phyloP scores from a whole-genome alignment of 2,329 filamentous ascomycete species.

The Tolypocladium ophioglossoides region DNA sequence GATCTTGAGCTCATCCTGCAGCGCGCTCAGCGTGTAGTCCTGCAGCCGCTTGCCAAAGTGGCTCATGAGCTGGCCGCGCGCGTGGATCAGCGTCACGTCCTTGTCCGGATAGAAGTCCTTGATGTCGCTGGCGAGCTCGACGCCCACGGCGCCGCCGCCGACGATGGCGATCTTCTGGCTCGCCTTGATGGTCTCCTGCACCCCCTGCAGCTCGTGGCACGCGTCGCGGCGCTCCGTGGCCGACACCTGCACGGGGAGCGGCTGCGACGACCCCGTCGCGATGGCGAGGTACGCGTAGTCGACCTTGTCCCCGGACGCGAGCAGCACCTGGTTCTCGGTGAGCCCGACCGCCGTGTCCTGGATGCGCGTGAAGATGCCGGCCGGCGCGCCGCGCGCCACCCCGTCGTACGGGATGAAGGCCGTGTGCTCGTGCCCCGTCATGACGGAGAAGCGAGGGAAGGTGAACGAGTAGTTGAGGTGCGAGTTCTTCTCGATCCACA shows the following conservation, averaged over 20 bases:
- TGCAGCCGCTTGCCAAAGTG: not conserved
- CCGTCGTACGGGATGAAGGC: not conserved
- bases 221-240: not conserved
- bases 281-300: not conserved
- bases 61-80: not conserved
- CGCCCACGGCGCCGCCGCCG: not conserved
- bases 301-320: not conserved
- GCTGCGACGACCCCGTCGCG: not conserved
- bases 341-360: not conserved
- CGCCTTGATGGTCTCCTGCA: not conserved
- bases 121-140: not conserved
- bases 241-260: not conserved
- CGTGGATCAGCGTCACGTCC: not conserved
- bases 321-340: not conserved
- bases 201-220: not conserved
- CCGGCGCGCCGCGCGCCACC: not conserved
- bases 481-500: not conserved
- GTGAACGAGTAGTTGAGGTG: not conserved
- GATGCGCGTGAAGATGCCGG: not conserved
- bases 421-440: not conserved
- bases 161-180: not conserved
- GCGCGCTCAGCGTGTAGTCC: not conserved
- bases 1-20: not conserved
- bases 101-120: not conserved
- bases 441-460: not conserved